Base-by-base conservation (phyloP, 352 stramenopile species). In the Globisporangium spiculum region DNA sequence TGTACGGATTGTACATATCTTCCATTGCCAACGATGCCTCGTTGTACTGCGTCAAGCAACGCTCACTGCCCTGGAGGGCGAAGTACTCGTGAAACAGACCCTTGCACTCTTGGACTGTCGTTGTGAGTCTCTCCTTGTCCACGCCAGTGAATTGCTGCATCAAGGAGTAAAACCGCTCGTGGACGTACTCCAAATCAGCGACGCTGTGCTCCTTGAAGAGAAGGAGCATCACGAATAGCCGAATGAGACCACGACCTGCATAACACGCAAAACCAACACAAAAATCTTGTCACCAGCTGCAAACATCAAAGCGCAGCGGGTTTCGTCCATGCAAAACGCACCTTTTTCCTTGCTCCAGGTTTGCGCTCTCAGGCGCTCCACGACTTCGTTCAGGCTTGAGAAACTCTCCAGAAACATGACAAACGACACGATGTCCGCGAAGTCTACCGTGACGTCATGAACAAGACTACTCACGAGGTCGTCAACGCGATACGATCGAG, bases 341-440 rank as follows among this genome's bases (percentile, higher is more conserved):
- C 84, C 75, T 76, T 85, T 76, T 8, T 74, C 71, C 6, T 71
- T 72, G 52, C 78, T 80, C 56, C 78, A 79, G 27, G 84, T 68
- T 48, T 81, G 73, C 24, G 80, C 71, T 30, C 71, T 82, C n/a
- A 92, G 57, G 9, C 76, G 75, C 60, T 86, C 76, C 27, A 90
- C 59, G 46, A 94, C 73, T 68, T 88, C 76, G 27, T 88, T 83
- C 26, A 92, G 41, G 58, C 71, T 89, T 55, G 84, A 81, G 62
- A 92, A 92, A 22, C 69, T 84, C 34, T 91, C 84, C 22, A 92
- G 44, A 59, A 91, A 92, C 54, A 94, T 63, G 26, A 89, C 75
- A 54, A 94, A 94, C 2, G 84, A 71, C 48, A 91, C 69, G 1
- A 91, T 62, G 38, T 94, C 86, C 5, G 83, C 78, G 14, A 91